A percentile compares a stretch with the other conserved stretches of the same genome.
These are phyloP conservation scores for Adansonia madagascariensis DNA, from an alignment of 441 rosid species.

Conservation along the genomic window DNA sequence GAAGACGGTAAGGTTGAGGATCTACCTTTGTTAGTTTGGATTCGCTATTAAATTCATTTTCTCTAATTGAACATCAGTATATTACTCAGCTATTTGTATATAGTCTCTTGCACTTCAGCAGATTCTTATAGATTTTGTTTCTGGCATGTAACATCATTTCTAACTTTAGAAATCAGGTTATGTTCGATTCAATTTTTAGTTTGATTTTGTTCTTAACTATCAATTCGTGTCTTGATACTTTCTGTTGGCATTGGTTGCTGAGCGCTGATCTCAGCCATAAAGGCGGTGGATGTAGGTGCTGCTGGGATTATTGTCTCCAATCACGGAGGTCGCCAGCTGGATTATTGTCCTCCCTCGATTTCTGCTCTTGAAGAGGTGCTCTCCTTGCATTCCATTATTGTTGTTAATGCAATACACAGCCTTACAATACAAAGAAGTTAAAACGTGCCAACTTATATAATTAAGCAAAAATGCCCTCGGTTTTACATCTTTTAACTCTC, in stretches of 20 bases:
- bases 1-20: slow-evolving; percentile 68
- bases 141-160: not conserved
- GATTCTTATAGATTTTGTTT: not conserved
- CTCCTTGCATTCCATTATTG: not conserved
- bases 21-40: not conserved
- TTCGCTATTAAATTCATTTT: not conserved
- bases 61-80: not conserved
- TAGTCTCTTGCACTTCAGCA: not conserved
- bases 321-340: slow-evolving; percentile 56
- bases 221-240: not conserved
- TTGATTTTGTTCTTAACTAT: not conserved
- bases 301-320: slow-evolving; percentile 51
- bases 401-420: not conserved
- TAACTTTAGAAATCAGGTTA: not conserved
- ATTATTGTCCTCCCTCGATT: slow-evolving; percentile 45
- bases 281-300: slow-evolving; percentile 43
- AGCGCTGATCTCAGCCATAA: slow-evolving; percentile 35
- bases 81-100: not conserved
- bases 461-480: not conserved
- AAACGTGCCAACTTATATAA: not conserved
- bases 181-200: not conserved
- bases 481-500: not conserved
- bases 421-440: not conserved
- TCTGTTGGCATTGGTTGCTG: not conserved
- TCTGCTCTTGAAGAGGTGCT: slow-evolving; percentile 48